A percentile compares a stretch with the other conserved stretches of the same genome.
Conservation (phyloP, 1,284 basidiomycete species). For the Malassezia vespertilionis region DNA sequence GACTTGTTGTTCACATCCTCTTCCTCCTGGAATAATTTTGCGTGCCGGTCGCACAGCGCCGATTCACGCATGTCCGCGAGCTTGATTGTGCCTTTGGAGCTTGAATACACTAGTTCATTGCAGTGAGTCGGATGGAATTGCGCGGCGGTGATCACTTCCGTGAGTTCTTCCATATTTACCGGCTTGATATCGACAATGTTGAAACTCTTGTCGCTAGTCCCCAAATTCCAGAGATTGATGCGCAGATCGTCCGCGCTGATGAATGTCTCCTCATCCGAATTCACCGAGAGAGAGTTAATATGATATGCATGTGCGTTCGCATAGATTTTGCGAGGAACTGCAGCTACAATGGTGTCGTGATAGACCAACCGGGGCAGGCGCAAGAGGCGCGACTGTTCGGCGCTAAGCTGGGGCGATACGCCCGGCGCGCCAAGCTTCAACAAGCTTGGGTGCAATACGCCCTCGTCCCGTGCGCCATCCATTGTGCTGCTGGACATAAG, state of each 20-base stretch:
- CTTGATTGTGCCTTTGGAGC: constrained; percentile 99
- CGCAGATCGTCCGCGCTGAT: constrained; percentile 95
- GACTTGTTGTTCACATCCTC: constrained; percentile 94
- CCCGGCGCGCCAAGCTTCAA: constrained; percentile 12
- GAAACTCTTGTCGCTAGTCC: constrained; percentile 97
- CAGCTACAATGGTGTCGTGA: constrained; percentile 96
- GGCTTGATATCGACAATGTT: constrained; percentile 99
- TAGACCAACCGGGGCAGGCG: constrained; percentile 57
- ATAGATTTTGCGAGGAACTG: constrained; percentile 95
- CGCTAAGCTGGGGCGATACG: constrained; percentile 4
- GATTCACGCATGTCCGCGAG: constrained; percentile 99
- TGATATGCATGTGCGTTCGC: constrained; percentile 99
- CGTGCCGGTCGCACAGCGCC: constrained; percentile 87
- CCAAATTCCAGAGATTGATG: constrained; percentile 96
- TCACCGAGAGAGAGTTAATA: constrained; percentile 98
- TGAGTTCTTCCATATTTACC: constrained; percentile 98
- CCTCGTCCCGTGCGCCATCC: background rate
- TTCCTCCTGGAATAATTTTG: constrained; percentile 72
- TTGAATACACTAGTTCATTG: constrained; percentile 99
- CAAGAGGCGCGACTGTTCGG: constrained; percentile 22
- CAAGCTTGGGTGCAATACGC: constrained; percentile 28
- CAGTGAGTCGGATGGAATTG: constrained; percentile 97
- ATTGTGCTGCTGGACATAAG: constrained; percentile 21
- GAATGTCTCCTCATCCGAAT: constrained; percentile 98
- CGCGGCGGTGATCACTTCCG: constrained; percentile 97